phyloP scores from a whole-genome alignment of 2,329 filamentous ascomycete genomes.

The Alternaria triticina region DNA sequence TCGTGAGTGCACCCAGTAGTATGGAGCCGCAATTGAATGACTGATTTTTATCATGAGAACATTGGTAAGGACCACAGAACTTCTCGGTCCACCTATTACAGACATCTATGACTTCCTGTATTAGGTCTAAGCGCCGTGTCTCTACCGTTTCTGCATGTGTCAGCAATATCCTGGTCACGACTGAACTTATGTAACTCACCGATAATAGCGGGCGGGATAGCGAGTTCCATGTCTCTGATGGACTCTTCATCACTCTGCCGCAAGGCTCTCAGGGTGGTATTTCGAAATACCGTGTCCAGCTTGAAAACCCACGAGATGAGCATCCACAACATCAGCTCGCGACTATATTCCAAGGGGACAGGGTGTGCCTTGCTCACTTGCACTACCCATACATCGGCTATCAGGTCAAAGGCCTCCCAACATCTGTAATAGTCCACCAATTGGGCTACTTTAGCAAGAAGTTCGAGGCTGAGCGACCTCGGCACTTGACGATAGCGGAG shows the following conservation, averaged over 20 bases:
- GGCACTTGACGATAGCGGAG: constrained; percentile 51
- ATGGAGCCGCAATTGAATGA: constrained; percentile 20
- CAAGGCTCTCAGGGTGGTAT: not conserved
- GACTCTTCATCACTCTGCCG: not conserved
- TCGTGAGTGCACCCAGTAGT: constrained; percentile 26
- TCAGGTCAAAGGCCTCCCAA: constrained; percentile 52
- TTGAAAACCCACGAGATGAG: constrained; percentile 27
- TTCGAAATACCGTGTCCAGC: constrained; percentile 10
- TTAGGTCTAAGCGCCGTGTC: not conserved
- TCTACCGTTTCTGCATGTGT: not conserved
- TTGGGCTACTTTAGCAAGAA: constrained; percentile 53
- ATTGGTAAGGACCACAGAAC: not conserved
- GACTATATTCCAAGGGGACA: constrained; percentile 12
- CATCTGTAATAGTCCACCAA: constrained; percentile 54
- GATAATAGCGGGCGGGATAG: constrained; percentile 10
- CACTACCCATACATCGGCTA: constrained; percentile 53
- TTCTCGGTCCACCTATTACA: not conserved
- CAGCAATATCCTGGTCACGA: not conserved
- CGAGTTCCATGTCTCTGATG: constrained; percentile 13
- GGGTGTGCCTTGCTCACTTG: constrained; percentile 6
- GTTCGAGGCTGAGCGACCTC: constrained; percentile 47
- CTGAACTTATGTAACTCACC: not conserved
- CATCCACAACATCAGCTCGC: constrained; percentile 35
- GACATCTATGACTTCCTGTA: not conserved
- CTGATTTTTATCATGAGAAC: not conserved